Percentiles rank a stretch among this genome's conserved stretches.
These are phyloP conservation scores for Clathrus columnatus DNA, from an alignment of 768 basidiomycete species.

Conservation along the genomic window DNA sequence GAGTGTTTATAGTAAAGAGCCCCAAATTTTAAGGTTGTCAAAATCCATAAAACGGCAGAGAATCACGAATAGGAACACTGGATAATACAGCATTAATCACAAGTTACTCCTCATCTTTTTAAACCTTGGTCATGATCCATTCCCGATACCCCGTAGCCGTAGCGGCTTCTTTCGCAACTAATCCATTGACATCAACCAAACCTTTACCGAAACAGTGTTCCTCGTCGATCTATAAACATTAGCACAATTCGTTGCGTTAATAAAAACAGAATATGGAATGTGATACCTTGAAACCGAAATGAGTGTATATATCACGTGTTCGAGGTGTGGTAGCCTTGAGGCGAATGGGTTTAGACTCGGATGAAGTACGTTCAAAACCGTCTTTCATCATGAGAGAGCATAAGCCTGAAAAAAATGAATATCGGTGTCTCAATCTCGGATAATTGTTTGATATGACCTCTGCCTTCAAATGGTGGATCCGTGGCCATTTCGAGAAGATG, in stretches of 20 bases:
- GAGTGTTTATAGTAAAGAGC: too few relatives aligned
- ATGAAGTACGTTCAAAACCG: conserved; percentile 13
- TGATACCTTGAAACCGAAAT: conserved; percentile 18
- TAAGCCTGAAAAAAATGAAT: conserved; percentile 13
- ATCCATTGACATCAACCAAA: not conserved
- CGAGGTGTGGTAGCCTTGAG: conserved; percentile 15
- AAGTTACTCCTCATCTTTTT: too few relatives aligned
- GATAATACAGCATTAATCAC: too few relatives aligned
- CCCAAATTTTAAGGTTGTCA: too few relatives aligned
- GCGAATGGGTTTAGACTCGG: conserved; percentile 14
- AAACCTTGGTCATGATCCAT: conserved; percentile 8
- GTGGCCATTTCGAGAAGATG: conserved; percentile 12
- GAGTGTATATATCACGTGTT: conserved; percentile 16
- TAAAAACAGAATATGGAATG: not conserved
- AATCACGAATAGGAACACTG: too few relatives aligned
- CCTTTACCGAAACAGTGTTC: conserved; percentile 4
- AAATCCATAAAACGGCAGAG: too few relatives aligned
- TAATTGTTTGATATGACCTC: too few relatives aligned
- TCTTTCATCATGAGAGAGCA: conserved; percentile 14
- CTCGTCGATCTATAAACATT: not conserved
- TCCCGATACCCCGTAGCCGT: not conserved
- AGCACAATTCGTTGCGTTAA: not conserved
- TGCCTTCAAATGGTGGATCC: conserved; percentile 14
- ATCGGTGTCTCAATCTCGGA: too few relatives aligned
- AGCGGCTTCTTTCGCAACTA: not conserved